Evolutionary conservation across 1,284 basidiomycete species (phyloP), one percentile per base, ranked within the genome.

Genomic region (Vanrija sp.): DNA sequence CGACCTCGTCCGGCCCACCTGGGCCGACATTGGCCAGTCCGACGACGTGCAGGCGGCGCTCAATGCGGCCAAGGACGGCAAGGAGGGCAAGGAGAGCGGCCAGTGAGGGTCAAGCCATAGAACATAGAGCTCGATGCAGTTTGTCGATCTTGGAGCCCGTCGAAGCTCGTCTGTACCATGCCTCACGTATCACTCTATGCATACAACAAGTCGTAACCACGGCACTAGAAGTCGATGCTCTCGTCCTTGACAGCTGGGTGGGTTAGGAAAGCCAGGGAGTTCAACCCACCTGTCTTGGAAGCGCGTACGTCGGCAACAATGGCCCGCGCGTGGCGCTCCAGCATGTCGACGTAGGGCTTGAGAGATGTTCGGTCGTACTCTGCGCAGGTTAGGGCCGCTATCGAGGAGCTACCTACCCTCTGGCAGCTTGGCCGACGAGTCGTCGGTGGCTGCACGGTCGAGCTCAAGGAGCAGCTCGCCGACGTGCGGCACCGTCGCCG

Each of bases 291-390:
- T 49, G 59, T 4, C 12, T 14, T 63, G 4, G 54, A 54, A 23
- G 53, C 53, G 39, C 65, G 51, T 20, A 48, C 69, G 54, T 78
- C 80, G 45, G 69, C 67, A 50, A 81, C 61, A n/a, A 83, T 65
- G 3, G 63, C 76, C 15, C 74, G 62, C 18, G 78, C 76, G 57
- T 97, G 89, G 65, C 80, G 81, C 58, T 98, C 89, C 59, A 98
- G 78, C 79, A 96, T 83, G 46, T 94, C 88, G 36, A 98, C 86
- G 67, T 93, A 98, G 3, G 88, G 88, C 66, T 85, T 88, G 59
- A 98, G 75, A 27, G 78, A 78, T 24, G 81, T 83, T 41, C 77
- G 71, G 31, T 79, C 76, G 75, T 79, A 82, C 27, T 76, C 75
- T 70, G 63, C 35, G 2, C 5, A 31, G 31, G 49, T 51, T n/a